Conservation (phyloP, 1,139 yeast species). For the Lodderomyces theae region DNA sequence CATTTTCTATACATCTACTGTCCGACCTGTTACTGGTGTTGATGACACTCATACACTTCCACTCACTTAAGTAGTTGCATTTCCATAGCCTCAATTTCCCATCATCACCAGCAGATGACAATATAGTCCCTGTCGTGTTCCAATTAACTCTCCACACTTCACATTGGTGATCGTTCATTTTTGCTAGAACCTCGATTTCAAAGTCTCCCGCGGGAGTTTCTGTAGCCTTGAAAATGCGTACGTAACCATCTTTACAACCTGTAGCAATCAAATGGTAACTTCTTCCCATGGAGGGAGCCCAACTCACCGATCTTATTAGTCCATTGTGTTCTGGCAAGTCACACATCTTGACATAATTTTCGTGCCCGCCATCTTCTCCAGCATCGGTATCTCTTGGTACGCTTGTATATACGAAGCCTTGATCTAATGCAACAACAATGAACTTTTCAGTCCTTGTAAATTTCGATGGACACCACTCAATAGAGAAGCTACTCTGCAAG, state of each 20-base stretch:
- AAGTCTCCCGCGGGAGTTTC: slow-evolving; percentile 37
- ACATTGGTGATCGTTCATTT: slow-evolving; percentile 68
- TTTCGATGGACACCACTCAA: slow-evolving; percentile 93
- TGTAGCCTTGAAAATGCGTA: slow-evolving; percentile 74
- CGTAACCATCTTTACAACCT: slow-evolving; percentile 92
- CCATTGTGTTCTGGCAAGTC: slow-evolving; percentile 77
- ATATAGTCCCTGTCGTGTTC: slow-evolving; percentile 90
- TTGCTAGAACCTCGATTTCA: slow-evolving; percentile 37
- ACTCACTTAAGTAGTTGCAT: slow-evolving; percentile 77
- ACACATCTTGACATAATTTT: slow-evolving; percentile 33
- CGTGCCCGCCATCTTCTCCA: slow-evolving; percentile 11
- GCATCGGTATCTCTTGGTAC: slow-evolving; percentile 11
- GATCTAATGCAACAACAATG: slow-evolving; percentile 83
- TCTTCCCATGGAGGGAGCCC: slow-evolving; percentile 98
- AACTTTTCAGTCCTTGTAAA: slow-evolving; percentile 71
- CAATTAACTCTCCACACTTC: slow-evolving; percentile 97
- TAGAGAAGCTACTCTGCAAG: slow-evolving; percentile 79
- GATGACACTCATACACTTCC: slow-evolving; percentile 89
- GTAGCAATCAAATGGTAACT: slow-evolving; percentile 87
- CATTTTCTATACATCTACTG: slow-evolving; percentile 21
- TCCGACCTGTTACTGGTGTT: slow-evolving; percentile 54
- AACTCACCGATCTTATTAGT: slow-evolving; percentile 80
- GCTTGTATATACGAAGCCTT: slow-evolving; percentile 69
- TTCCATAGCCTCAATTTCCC: slow-evolving; percentile 93
- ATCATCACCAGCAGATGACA: slow-evolving; percentile 94